Conservation (phyloP, 352 stramenopile species). For the Aphanomyces euteiches region DNA sequence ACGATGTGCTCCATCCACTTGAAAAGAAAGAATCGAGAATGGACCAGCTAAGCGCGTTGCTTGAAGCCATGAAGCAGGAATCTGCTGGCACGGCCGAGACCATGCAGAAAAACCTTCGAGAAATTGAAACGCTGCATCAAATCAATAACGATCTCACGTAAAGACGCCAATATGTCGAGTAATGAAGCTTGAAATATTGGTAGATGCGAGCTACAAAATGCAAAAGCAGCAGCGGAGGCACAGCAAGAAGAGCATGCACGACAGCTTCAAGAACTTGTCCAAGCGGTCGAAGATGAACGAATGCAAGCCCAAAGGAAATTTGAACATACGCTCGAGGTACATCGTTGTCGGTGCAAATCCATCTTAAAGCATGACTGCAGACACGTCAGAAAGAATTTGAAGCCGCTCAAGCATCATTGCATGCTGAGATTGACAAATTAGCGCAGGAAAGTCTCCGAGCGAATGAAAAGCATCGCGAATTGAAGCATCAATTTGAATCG, state of each 20-base stretch:
- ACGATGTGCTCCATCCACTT: not conserved
- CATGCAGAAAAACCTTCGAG: conserved; percentile 6
- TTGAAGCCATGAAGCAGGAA: conserved; percentile 20
- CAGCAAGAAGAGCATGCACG: not conserved
- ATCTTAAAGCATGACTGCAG: not conserved
- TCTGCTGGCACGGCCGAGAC: conserved; percentile 7
- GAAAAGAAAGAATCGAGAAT: conserved; percentile 15
- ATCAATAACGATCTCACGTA: conserved; percentile 12
- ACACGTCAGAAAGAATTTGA: not conserved
- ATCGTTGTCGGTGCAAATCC: not conserved
- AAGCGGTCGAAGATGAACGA: not conserved
- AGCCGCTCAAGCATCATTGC: not conserved
- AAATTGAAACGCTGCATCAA: not conserved
- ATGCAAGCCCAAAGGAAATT: not conserved
- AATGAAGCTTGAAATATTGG: not conserved
- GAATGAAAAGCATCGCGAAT: conserved; percentile 42
- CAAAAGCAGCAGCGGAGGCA: not conserved
- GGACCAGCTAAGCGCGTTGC: conserved; percentile 2
- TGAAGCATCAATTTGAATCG: conserved; percentile 38
- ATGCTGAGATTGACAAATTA: not conserved
- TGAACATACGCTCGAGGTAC: not conserved
- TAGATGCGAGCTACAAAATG: not conserved
- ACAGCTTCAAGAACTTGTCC: conserved; percentile 2
- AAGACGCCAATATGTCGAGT: not conserved
- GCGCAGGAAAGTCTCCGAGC: not conserved